phyloP scores from a whole-genome alignment of 1,284 basidiomycete species.

The Cystobasidium slooffiae region DNA sequence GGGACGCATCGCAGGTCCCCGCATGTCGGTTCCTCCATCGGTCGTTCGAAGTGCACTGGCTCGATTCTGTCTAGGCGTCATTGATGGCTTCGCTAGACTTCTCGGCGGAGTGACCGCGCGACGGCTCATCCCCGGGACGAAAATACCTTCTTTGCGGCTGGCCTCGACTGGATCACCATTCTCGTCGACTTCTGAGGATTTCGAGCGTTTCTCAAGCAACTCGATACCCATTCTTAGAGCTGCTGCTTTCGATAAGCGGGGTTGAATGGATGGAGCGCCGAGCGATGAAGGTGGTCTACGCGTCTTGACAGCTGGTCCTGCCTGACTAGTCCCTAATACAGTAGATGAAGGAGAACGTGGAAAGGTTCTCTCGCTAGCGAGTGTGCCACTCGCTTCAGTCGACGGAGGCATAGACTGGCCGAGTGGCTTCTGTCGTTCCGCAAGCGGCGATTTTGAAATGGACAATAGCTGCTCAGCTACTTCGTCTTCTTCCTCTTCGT shows the following conservation, averaged over 20 bases:
- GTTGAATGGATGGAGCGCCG: conserved; percentile 69
- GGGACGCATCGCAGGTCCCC: conserved; percentile 8
- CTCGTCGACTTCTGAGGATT: conserved; percentile 10
- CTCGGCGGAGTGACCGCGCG: conserved; percentile 44
- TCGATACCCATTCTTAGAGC: conserved; percentile 65
- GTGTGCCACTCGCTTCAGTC: neutral
- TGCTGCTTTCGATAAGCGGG: conserved; percentile 75
- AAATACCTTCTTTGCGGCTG: neutral
- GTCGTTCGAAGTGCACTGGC: conserved; percentile 67
- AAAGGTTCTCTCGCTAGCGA: neutral
- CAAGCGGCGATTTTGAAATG: conserved; percentile 8
- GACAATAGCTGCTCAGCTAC: conserved; percentile 5
- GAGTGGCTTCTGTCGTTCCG: neutral
- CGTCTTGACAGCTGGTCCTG: conserved; percentile 66
- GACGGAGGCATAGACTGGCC: conserved; percentile 42
- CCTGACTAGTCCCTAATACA: neutral
- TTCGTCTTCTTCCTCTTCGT: conserved; percentile 29
- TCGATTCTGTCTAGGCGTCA: conserved; percentile 73
- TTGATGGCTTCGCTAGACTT: conserved; percentile 61
- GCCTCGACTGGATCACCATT: neutral
- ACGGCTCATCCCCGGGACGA: neutral
- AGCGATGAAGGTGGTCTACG: conserved; percentile 70
- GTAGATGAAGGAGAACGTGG: neutral
- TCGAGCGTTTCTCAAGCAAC: conserved; percentile 44
- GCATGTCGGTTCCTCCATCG: neutral